phyloP scores from a whole-genome alignment of 2,329 filamentous ascomycete genomes.

The Fusarium globosum region DNA sequence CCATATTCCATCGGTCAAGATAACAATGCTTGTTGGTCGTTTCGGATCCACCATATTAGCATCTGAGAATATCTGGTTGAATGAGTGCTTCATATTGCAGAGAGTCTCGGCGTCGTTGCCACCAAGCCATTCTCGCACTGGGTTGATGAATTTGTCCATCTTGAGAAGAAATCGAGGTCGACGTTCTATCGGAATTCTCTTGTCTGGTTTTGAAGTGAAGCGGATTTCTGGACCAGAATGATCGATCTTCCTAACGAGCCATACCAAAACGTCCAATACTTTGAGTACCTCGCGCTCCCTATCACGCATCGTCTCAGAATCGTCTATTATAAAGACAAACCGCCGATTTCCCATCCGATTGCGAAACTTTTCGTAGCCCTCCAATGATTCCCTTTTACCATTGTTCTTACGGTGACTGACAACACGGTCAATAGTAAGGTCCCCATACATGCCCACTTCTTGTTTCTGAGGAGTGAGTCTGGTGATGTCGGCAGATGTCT shows the following conservation, averaged over 20 bases:
- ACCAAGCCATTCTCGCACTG: neutral
- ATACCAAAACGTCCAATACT: neutral
- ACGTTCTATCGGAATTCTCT: neutral
- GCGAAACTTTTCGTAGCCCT: constrained; percentile 2
- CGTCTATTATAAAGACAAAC: constrained; percentile 28
- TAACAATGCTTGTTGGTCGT: constrained; percentile 11
- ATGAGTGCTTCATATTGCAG: constrained; percentile 20
- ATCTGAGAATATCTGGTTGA: constrained; percentile 2
- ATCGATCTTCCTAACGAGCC: constrained; percentile 16
- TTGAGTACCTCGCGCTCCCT: neutral
- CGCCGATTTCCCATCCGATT: neutral
- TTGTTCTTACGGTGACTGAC: neutral
- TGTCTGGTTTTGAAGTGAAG: constrained; percentile 9
- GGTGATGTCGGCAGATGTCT: neutral
- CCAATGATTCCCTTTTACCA: neutral
- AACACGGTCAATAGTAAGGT: neutral
- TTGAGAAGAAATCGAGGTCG: neutral
- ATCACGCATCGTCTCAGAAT: constrained; percentile 14
- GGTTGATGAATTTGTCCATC: neutral
- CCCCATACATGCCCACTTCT: neutral
- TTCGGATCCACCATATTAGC: neutral
- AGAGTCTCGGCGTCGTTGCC: neutral
- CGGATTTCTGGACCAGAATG: constrained; percentile 3
- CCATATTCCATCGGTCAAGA: constrained; percentile 26
- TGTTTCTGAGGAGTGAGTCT: neutral